A percentile compares a stretch with the other conserved stretches of the same genome.
Conservation (phyloP, 768 basidiomycete genomes). For the Botryobasidium botryosum region DNA sequence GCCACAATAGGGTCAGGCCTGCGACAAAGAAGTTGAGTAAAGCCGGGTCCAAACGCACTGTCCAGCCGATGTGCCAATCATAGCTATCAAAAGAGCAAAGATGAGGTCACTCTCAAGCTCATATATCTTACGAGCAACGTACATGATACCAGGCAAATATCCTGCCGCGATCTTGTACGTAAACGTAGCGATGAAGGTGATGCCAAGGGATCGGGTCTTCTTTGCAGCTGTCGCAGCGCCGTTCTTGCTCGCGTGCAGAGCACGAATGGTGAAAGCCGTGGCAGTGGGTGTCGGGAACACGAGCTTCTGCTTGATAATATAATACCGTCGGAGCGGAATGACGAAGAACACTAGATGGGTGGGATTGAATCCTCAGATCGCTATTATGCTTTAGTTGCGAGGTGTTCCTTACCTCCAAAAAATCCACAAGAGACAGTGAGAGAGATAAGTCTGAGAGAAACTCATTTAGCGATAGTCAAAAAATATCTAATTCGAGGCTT, state of each 20-base stretch:
- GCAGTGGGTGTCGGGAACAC: slow-evolving; percentile 51
- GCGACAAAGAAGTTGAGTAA: background rate
- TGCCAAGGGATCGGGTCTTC: slow-evolving; percentile 35
- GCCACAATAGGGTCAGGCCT: background rate
- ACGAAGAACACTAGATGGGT: slow-evolving; percentile 48
- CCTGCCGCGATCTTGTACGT: slow-evolving; percentile 35
- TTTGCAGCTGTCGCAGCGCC: slow-evolving; percentile 36
- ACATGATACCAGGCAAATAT: slow-evolving; percentile 41
- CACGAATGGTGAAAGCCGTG: slow-evolving; percentile 46
- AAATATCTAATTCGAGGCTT: too few relatives aligned
- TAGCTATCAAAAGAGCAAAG: background rate
- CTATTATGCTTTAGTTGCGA: too few relatives aligned
- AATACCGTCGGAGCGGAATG: slow-evolving; percentile 43
- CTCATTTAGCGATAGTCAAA: background rate
- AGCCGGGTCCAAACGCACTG: slow-evolving; percentile 10
- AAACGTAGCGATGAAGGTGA: slow-evolving; percentile 32
- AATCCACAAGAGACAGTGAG: slow-evolving; percentile 37
- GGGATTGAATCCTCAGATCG: too few relatives aligned
- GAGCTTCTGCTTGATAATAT: slow-evolving; percentile 43
- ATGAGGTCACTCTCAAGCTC: slow-evolving; percentile 11
- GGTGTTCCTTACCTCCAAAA: slow-evolving; percentile 29
- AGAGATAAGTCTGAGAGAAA: slow-evolving; percentile 36
- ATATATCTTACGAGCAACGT: background rate
- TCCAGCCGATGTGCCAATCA: slow-evolving; percentile 52
- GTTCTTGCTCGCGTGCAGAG: slow-evolving; percentile 34